Conservation (phyloP, 73 alveolate genomes). For the Effrenium voratum region DNA sequence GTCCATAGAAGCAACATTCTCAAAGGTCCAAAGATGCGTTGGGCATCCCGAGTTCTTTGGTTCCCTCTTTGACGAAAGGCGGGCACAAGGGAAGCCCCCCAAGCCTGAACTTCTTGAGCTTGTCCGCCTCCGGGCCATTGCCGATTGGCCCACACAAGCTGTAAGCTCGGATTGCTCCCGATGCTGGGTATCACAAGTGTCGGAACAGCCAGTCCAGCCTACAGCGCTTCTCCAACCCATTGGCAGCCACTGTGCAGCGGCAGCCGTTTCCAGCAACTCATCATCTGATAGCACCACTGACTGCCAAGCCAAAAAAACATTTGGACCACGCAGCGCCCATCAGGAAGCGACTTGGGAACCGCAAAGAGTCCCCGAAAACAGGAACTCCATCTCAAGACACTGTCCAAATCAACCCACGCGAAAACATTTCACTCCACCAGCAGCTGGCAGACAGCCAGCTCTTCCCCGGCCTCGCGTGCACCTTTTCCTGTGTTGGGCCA, state of each 20-base stretch:
- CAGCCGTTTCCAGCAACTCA: neutral
- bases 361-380: constrained; percentile 8
- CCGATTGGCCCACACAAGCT: too few species aligned
- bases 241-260: neutral
- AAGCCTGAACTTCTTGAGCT: neutral
- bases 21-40: neutral
- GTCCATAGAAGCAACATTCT: constrained; percentile 27
- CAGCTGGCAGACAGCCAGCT: neutral
- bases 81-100: constrained; percentile 37
- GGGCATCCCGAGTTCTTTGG: neutral
- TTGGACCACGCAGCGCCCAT: neutral
- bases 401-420: neutral
- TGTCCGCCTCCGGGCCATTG: neutral
- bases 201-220: too few species aligned
- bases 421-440: neutral
- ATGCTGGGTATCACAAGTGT: too few species aligned
- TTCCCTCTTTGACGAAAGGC: neutral
- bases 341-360: neutral
- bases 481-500: neutral
- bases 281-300: neutral
- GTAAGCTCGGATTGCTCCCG: too few species aligned
- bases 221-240: too few species aligned
- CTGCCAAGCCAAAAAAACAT: neutral
- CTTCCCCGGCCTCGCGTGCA: neutral
- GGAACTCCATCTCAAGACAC: neutral